These are phyloP conservation scores for Vachellia collinsii DNA, from an alignment of 306 rosid genomes.

Conservation along the genomic window DNA sequence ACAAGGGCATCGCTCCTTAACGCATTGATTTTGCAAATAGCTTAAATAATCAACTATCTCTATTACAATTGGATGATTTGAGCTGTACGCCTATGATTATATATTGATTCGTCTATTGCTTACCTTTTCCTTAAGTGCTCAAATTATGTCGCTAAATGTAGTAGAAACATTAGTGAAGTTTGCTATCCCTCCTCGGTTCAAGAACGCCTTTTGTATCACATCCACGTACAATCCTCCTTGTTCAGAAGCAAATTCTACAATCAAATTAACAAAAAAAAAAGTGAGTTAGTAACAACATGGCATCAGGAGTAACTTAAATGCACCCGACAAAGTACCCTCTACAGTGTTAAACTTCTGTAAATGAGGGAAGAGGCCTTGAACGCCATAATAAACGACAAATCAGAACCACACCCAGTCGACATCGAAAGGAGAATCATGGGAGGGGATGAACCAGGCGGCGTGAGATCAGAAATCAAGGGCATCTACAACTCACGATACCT, in stretches of 20 bases:
- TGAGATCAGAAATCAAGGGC: no score
- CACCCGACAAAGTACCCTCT: neutral
- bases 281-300: neutral
- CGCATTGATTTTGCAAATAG: slow-evolving; percentile 32
- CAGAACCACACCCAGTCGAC: no score
- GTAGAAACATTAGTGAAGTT: slow-evolving; percentile 96
- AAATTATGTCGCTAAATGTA: slow-evolving; percentile 89
- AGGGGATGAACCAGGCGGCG: no score
- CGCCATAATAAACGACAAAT: no score
- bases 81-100: neutral
- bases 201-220: slow-evolving; percentile 73
- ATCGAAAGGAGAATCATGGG: no score
- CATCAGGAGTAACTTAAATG: neutral
- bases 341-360: neutral
- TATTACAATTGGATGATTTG: slow-evolving; percentile 14
- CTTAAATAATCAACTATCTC: slow-evolving; percentile 34
- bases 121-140: slow-evolving; percentile 95
- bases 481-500: no score
- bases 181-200: slow-evolving; percentile 97
- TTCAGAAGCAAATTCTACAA: slow-evolving; percentile 62
- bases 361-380: no score
- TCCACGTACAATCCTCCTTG: slow-evolving; percentile 70
- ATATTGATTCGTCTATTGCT: slow-evolving; percentile 7
- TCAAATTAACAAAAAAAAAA: neutral
- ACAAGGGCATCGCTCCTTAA: no score